These are phyloP conservation scores for Corymbia maculata DNA, from an alignment of 345 rosid genomes.

Conservation along the genomic window DNA sequence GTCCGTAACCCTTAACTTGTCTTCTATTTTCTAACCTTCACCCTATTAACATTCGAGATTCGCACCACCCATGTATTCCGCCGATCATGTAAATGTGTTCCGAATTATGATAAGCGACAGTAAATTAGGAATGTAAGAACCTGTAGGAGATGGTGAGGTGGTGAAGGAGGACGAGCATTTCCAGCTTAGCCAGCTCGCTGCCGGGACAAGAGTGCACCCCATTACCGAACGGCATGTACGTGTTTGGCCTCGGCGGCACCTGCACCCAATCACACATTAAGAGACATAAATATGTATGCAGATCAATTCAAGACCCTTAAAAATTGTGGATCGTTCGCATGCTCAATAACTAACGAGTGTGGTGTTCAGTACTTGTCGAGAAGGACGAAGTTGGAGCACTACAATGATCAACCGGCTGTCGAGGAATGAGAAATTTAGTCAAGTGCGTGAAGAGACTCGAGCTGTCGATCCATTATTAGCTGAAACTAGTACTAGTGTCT, in stretches of 20 bases:
- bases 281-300: not conserved
- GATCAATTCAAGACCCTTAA: not conserved
- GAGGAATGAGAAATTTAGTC: not conserved
- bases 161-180: conserved; percentile 81
- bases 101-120: not conserved
- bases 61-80: not conserved
- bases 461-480: not conserved
- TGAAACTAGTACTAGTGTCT: not conserved
- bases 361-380: not conserved
- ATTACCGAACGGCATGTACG: conserved; percentile 88
- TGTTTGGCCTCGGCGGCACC: conserved; percentile 73
- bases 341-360: not conserved
- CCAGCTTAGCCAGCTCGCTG: conserved; percentile 91
- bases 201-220: conserved; percentile 99
- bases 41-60: not conserved
- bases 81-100: not conserved
- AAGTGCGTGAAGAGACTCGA: not conserved
- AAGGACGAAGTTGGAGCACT: not conserved
- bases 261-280: conserved; percentile 23
- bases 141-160: conserved; percentile 74
- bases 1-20: not conserved
- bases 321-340: not conserved
- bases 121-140: conserved; percentile 8
- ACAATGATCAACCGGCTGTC: not conserved
- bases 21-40: not conserved